Evolutionary conservation across 2,329 filamentous ascomycete genomes (phyloP).

Genomic region (Colletotrichum sp.): DNA sequence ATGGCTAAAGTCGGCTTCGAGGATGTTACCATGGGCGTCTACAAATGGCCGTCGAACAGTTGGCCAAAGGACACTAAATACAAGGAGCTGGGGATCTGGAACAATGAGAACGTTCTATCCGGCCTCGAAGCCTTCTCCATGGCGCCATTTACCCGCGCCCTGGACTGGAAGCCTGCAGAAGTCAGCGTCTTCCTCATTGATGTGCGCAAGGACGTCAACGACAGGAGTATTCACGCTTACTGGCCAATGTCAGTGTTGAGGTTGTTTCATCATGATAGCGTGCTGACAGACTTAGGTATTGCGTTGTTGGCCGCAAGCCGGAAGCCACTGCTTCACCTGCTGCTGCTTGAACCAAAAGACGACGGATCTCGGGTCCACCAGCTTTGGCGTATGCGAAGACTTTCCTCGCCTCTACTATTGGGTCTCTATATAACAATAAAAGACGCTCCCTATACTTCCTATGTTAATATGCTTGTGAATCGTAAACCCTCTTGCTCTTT

Average conservation of each 20-base stretch:
- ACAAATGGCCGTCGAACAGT: neutral
- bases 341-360: neutral
- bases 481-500: neutral
- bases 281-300: neutral
- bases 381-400: neutral
- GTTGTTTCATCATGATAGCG: neutral
- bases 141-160: neutral
- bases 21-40: neutral
- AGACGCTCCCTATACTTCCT: rapidly evolving
- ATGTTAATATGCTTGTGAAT: neutral
- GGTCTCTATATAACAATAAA: neutral
- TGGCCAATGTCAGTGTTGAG: neutral
- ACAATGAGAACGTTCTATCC: neutral
- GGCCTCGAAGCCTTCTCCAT: neutral
- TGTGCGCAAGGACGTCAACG: neutral
- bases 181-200: neutral
- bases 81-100: neutral
- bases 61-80: neutral
- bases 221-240: neutral
- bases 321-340: neutral
- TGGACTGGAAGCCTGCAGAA: neutral
- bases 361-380: neutral
- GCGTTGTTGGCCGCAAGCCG: neutral
- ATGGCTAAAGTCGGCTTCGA: neutral
- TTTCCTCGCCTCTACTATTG: neutral